Percentiles rank a stretch among this genome's conserved stretches.
phyloP scores from a whole-genome alignment of 805 yeast species.

The Candida sanyiensis region DNA sequence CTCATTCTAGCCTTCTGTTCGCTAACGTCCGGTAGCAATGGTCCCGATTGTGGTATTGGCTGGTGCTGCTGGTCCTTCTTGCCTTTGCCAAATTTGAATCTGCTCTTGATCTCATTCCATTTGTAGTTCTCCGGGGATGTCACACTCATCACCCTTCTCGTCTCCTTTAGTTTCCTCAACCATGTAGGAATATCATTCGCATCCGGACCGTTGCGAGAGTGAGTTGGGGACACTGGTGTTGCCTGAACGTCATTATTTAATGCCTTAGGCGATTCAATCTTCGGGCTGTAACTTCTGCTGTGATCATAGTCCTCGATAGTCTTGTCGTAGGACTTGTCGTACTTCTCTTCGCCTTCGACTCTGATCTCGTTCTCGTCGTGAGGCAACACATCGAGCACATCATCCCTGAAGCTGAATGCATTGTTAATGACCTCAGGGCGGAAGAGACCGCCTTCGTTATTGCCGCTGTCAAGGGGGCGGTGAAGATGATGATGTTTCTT shows the following conservation, averaged over 20 bases:
- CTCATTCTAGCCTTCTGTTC: conserved; percentile 26
- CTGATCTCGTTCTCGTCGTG: conserved; percentile 23
- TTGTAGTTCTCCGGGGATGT: conserved; percentile 10
- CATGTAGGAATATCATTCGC: conserved; percentile 22
- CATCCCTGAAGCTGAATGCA: conserved; percentile 11
- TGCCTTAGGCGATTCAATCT: not conserved
- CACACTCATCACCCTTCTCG: conserved; percentile 9
- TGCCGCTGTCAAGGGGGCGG: not conserved
- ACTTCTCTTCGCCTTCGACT: conserved; percentile 14
- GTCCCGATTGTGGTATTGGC: conserved; percentile 2
- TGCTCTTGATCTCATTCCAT: conserved; percentile 27
- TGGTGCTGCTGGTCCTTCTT: conserved; percentile 1
- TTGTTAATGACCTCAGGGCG: conserved; percentile 11
- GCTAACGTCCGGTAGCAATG: conserved; percentile 13
- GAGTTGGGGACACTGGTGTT: conserved; percentile 1
- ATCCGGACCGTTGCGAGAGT: no score
- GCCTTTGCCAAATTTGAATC: conserved; percentile 21
- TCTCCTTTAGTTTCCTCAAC: conserved; percentile 20
- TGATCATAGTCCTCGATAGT: conserved; percentile 1
- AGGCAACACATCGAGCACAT: conserved; percentile 8
- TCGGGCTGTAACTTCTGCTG: not conserved
- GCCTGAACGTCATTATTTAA: not conserved
- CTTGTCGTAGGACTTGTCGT: conserved; percentile 6
- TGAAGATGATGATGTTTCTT: not conserved
- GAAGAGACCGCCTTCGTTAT: conserved; percentile 16